Percentiles rank a stretch among this genome's conserved stretches.
Evolutionary conservation across 371 early-diverging fungal species (phyloP).

Genomic region (Mucor plumbeus): DNA sequence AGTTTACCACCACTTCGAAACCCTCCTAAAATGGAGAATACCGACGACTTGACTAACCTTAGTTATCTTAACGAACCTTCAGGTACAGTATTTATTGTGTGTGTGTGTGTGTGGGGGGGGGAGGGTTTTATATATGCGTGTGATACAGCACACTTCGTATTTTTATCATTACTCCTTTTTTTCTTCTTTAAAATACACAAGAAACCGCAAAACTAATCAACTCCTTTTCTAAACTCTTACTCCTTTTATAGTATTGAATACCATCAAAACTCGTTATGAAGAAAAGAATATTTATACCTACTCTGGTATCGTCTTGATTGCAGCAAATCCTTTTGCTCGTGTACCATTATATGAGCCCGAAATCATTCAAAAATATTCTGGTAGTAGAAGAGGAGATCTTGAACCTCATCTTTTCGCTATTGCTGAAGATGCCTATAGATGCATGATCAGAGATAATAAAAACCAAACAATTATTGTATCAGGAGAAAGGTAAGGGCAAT

Average conservation of each 20-base stretch:
- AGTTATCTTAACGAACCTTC: constrained; percentile 93
- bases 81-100: constrained; percentile 51
- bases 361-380: constrained; percentile 90
- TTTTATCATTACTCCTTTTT: background rate
- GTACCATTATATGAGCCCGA: constrained; percentile 89
- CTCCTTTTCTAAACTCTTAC: constrained; percentile 8
- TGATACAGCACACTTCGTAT: background rate
- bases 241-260: constrained; percentile 74
- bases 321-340: constrained; percentile 96
- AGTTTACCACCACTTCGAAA: constrained; percentile 89
- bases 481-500: constrained; percentile 82
- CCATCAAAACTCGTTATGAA: constrained; percentile 84
- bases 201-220: background rate
- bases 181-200: background rate
- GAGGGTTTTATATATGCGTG: too few species aligned
- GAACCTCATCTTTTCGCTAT: constrained; percentile 99
- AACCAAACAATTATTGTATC: constrained; percentile 99
- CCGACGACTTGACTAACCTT: constrained; percentile 90
- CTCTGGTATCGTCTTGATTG: constrained; percentile 98
- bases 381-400: constrained; percentile 90
- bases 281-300: constrained; percentile 97
- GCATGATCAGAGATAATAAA: constrained; percentile 88
- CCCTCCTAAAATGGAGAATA: constrained; percentile 86
- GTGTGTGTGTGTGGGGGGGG: background rate
- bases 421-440: constrained; percentile 97